phyloP scores from a whole-genome alignment of 176 grass and related monocot genomes.

The Calamus simplicifolius region DNA sequence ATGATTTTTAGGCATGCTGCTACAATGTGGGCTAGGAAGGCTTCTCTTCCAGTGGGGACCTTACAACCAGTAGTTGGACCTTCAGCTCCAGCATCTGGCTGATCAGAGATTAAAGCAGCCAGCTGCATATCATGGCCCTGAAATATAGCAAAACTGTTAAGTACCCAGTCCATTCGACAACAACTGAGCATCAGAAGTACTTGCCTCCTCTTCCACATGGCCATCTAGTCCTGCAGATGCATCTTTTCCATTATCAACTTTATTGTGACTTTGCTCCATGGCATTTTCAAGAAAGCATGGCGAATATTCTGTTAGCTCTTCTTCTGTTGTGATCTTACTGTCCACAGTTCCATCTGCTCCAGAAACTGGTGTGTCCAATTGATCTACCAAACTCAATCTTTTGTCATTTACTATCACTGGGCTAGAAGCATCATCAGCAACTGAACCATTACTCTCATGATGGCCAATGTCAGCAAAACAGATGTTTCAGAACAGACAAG shows the following conservation, averaged over 20 bases:
- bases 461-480: background rate
- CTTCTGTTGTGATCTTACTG: constrained; percentile 8
- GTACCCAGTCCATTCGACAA: background rate
- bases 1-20: constrained; percentile 5
- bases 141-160: constrained; percentile 1
- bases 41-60: constrained; percentile 12
- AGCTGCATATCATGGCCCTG: constrained; percentile 22
- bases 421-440: constrained; percentile 10
- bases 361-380: constrained; percentile 21
- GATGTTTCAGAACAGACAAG: background rate
- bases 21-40: constrained; percentile 9
- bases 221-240: constrained; percentile 14
- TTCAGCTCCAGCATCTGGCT: constrained; percentile 12
- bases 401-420: background rate
- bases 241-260: constrained; percentile 22
- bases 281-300: background rate
- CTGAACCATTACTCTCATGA: constrained; percentile 10
- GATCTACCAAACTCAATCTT: constrained; percentile 4
- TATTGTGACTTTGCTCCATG: constrained; percentile 2
- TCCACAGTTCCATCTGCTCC: constrained; percentile 13
- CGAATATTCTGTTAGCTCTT: constrained; percentile 14
- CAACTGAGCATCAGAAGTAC: constrained; percentile 17
- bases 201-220: constrained; percentile 20
- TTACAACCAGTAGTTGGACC: constrained; percentile 26
- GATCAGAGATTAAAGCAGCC: constrained; percentile 9